Evolutionary conservation across 352 stramenopile genomes (phyloP).

Genomic region (Pythium scleroteichum): DNA sequence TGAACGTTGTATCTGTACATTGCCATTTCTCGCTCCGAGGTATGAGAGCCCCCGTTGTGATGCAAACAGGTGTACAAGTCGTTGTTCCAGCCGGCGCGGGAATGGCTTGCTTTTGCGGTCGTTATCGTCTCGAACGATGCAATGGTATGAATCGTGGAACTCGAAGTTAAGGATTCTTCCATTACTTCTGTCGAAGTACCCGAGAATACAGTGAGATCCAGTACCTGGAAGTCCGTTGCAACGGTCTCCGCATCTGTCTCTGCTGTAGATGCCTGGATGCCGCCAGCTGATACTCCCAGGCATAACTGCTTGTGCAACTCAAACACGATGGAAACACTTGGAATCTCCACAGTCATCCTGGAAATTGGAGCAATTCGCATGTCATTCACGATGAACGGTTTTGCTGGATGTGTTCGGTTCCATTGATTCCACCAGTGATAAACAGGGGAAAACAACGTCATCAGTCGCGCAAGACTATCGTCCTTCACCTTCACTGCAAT

Average conservation of each 20-base stretch:
- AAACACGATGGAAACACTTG: slow-evolving; percentile 53
- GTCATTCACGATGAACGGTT: slow-evolving; percentile 43
- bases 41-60: background rate
- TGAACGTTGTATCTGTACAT: slow-evolving; percentile 74
- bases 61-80: slow-evolving; percentile 20
- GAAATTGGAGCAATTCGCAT: slow-evolving; percentile 71
- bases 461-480: slow-evolving; percentile 76
- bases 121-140: background rate
- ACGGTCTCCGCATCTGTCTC: slow-evolving; percentile 6
- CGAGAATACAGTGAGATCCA: slow-evolving; percentile 13
- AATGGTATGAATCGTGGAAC: slow-evolving; percentile 6
- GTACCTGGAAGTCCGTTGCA: slow-evolving; percentile 19
- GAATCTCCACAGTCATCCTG: slow-evolving; percentile 49
- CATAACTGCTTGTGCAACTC: slow-evolving; percentile 59
- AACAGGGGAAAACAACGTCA: slow-evolving; percentile 73
- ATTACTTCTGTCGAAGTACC: slow-evolving; percentile 8
- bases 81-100: slow-evolving; percentile 17
- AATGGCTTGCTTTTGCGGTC: slow-evolving; percentile 20
- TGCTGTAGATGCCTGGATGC: slow-evolving; percentile 24
- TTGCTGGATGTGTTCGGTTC: slow-evolving; percentile 71
- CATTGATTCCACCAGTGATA: slow-evolving; percentile 87
- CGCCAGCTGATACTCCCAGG: slow-evolving; percentile 48
- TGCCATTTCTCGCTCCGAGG: slow-evolving; percentile 34
- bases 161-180: background rate
- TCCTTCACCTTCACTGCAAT: slow-evolving; percentile 67